Evolutionary conservation across 306 rosid genomes (phyloP).

Genomic region (Prosopis cineraria): DNA sequence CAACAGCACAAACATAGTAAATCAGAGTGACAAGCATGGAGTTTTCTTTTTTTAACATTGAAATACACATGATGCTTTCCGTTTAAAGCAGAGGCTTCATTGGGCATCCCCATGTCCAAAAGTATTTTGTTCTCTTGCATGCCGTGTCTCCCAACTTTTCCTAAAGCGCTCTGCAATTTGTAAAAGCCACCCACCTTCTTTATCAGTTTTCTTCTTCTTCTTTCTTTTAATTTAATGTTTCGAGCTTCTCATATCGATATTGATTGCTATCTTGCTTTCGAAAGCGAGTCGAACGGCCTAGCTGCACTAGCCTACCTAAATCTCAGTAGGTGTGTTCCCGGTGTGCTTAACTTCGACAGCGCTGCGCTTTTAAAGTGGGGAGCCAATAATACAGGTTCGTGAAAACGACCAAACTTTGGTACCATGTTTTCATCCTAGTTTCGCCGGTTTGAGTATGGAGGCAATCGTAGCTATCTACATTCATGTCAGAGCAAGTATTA

Average conservation of each 20-base stretch:
- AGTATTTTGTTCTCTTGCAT: slow-evolving; percentile 1
- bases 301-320: neutral
- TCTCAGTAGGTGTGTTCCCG: neutral
- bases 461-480: neutral
- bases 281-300: slow-evolving; percentile 1
- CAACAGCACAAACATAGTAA: neutral
- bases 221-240: neutral
- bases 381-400: neutral
- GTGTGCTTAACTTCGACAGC: neutral
- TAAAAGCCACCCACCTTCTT: neutral
- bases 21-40: neutral
- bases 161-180: neutral
- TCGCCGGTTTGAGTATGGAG: fast-evolving
- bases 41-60: neutral
- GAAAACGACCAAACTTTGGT: neutral
- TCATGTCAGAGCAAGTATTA: neutral
- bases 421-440: neutral
- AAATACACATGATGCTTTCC: neutral
- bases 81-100: slow-evolving; percentile 6
- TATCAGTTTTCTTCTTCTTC: no score
- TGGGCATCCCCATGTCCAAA: neutral
- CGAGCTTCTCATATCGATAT: no score
- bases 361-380: neutral
- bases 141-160: neutral
- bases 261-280: no score